phyloP scores from a whole-genome alignment of 805 yeast species.

The Danielia oregonensis region DNA sequence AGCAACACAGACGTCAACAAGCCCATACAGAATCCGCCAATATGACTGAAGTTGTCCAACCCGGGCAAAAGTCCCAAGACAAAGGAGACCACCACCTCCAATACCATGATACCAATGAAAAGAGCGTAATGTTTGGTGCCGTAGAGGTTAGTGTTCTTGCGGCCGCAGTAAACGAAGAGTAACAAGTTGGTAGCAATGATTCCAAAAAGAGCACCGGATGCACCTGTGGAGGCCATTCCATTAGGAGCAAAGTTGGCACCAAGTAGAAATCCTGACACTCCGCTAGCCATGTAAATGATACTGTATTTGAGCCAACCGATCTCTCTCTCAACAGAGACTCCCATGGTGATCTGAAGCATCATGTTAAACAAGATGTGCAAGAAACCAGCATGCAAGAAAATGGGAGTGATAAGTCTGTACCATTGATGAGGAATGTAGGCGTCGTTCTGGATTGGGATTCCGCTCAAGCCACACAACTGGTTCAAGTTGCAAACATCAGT shows the following conservation, averaged over 20 bases:
- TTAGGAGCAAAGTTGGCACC: slow-evolving; percentile 68
- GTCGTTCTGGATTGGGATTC: slow-evolving; percentile 31
- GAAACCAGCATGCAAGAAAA: slow-evolving; percentile 71
- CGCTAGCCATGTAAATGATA: slow-evolving; percentile 55
- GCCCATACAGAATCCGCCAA: slow-evolving; percentile 72
- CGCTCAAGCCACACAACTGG: slow-evolving; percentile 61
- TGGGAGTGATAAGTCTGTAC: slow-evolving; percentile 68
- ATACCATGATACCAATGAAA: slow-evolving; percentile 44
- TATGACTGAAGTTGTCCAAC: slow-evolving; percentile 68
- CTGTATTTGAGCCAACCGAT: slow-evolving; percentile 55
- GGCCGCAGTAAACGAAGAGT: slow-evolving; percentile 51
- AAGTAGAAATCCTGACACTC: slow-evolving; percentile 62
- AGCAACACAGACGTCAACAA: slow-evolving; percentile 45
- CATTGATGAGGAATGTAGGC: slow-evolving; percentile 55
- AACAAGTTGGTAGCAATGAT: slow-evolving; percentile 59
- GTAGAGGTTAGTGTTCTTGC: slow-evolving; percentile 43
- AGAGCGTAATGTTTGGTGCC: slow-evolving; percentile 45
- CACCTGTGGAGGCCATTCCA: slow-evolving; percentile 67
- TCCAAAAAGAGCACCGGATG: slow-evolving; percentile 70
- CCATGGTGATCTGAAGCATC: slow-evolving; percentile 57
- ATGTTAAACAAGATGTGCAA: slow-evolving; percentile 64
- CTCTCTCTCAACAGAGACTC: slow-evolving; percentile 51
- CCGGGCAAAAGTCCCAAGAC: slow-evolving; percentile 71
- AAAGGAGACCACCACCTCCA: slow-evolving; percentile 55
- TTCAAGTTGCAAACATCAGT: slow-evolving; percentile 55